Conservation (phyloP, 495 filamentous ascomycete genomes). For the Ascodesmis nigricans region DNA sequence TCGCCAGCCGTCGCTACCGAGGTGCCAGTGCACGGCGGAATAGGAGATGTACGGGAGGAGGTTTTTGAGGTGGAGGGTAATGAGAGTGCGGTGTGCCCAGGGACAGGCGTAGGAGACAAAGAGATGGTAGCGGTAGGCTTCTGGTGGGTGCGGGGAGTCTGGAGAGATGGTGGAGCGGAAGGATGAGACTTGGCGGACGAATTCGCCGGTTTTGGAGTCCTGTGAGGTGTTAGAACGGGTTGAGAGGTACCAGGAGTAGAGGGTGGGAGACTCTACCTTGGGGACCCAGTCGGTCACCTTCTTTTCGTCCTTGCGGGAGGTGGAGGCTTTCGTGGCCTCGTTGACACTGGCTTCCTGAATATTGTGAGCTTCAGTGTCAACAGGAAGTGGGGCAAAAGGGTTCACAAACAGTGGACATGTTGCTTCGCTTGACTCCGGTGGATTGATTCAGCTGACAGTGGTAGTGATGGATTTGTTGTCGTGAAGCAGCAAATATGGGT, state of each 20-base stretch:
- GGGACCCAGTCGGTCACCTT: conserved; percentile 6
- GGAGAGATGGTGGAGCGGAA: conserved; percentile 26
- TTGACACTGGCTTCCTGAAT: too few species aligned
- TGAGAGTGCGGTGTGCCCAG: conserved; percentile 61
- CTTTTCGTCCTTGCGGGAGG: background rate
- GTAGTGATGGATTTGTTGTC: too few species aligned
- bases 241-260: background rate
- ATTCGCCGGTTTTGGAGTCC: conserved; percentile 20
- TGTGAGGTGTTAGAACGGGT: background rate
- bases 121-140: conserved; percentile 56
- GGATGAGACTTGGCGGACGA: conserved; percentile 23
- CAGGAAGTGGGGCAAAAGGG: too few species aligned
- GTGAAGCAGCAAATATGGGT: too few species aligned
- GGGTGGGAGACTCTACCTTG: conserved; percentile 1
- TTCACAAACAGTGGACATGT: too few species aligned
- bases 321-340: background rate
- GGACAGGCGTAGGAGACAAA: conserved; percentile 60
- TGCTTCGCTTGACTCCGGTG: too few species aligned
- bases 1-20: conserved; percentile 52
- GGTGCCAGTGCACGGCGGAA: conserved; percentile 45
- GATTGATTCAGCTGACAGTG: too few species aligned
- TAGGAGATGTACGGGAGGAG: conserved; percentile 49
- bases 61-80: conserved; percentile 59
- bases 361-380: too few species aligned
- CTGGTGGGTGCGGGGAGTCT: conserved; percentile 43